These are phyloP conservation scores for Inonotus obliquus DNA, from an alignment of 1,284 basidiomycete genomes.

Conservation along the genomic window DNA sequence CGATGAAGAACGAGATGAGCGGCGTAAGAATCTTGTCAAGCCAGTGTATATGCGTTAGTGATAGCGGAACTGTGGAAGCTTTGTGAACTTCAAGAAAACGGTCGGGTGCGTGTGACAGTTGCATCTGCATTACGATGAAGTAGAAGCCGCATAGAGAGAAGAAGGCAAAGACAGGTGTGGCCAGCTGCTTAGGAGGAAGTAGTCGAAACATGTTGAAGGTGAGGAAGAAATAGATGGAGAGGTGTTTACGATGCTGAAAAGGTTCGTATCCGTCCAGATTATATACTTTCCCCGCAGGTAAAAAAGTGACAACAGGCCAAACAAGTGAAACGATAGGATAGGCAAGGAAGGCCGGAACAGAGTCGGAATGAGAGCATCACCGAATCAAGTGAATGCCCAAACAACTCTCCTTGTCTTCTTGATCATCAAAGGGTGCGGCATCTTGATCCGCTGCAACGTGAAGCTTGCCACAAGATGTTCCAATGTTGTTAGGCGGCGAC, in stretches of 20 bases:
- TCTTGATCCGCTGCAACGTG: not conserved
- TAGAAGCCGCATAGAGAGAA: conserved; percentile 17
- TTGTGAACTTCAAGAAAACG: conserved; percentile 19
- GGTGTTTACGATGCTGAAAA: not conserved
- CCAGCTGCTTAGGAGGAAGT: conserved; percentile 3
- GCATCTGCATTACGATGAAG: conserved; percentile 18
- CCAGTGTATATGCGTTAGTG: conserved; percentile 6
- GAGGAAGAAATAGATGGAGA: not conserved
- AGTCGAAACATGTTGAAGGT: not conserved
- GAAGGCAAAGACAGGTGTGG: conserved; percentile 11
- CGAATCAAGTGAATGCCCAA: not conserved
- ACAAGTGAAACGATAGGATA: not conserved
- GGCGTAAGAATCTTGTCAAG: conserved; percentile 17
- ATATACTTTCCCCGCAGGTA: not conserved
- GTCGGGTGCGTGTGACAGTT: conserved; percentile 14
- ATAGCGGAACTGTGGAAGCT: conserved; percentile 16
- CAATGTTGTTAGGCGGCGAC: too few relatives aligned
- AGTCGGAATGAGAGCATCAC: not conserved
- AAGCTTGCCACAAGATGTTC: too few relatives aligned
- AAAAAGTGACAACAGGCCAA: too few relatives aligned
- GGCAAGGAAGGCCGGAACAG: not conserved
- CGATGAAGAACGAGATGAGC: conserved; percentile 19
- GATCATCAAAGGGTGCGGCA: not conserved
- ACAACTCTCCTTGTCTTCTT: not conserved
- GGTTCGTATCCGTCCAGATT: not conserved